Evolutionary conservation across 768 basidiomycete genomes (phyloP).

Genomic region (Trametes cingulata): DNA sequence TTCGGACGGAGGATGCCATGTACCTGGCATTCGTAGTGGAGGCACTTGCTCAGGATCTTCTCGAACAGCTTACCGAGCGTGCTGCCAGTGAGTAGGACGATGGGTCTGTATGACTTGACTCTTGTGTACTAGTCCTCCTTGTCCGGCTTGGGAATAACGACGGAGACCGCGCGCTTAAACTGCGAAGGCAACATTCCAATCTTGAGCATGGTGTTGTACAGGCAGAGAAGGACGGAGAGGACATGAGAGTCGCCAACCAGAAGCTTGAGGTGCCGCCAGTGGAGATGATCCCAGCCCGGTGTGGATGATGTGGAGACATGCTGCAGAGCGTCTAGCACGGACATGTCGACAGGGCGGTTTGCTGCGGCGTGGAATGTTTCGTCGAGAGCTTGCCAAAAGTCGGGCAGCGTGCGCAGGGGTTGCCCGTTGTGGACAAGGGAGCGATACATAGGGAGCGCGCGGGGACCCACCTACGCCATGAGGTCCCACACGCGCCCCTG

Average conservation of each 20-base stretch:
- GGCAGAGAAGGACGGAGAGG: not conserved
- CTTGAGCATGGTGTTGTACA: conserved; percentile 18
- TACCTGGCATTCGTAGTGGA: conserved; percentile 24
- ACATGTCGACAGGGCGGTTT: not conserved
- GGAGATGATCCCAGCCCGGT: conserved; percentile 17
- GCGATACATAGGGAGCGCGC: conserved; percentile 3
- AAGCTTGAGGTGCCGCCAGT: conserved; percentile 16
- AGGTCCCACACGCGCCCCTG: conserved; percentile 4
- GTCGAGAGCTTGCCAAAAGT: conserved; percentile 2
- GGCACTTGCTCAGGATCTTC: conserved; percentile 20
- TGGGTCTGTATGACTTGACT: conserved; percentile 30
- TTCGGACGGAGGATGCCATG: conserved; percentile 19
- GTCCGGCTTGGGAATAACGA: conserved; percentile 28
- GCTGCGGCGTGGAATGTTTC: conserved; percentile 9
- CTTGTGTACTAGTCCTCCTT: conserved; percentile 25
- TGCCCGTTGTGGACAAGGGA: not conserved
- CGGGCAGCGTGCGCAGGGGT: not conserved
- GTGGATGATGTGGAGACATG: conserved; percentile 16
- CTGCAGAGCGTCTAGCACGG: conserved; percentile 10
- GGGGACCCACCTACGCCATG: not conserved
- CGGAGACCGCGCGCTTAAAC: conserved; percentile 19
- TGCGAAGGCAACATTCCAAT: conserved; percentile 11
- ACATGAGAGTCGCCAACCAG: not conserved
- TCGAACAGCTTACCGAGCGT: conserved; percentile 28
- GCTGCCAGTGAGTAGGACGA: conserved; percentile 28